These are phyloP conservation scores for Talaromyces sp. DNA, from an alignment of 2,329 filamentous ascomycete species.

Conservation along the genomic window DNA sequence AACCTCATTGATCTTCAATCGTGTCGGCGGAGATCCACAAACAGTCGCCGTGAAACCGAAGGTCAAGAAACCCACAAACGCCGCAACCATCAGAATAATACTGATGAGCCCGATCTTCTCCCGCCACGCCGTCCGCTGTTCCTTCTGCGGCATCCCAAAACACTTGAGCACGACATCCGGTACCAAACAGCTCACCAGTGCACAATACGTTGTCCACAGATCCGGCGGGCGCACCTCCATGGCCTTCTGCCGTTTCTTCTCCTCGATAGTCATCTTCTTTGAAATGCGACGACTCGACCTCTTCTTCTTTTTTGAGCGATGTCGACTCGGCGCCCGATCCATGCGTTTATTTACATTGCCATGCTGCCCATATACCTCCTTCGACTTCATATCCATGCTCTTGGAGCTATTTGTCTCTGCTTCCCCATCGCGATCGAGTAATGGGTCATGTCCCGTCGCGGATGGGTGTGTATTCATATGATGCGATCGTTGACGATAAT, in stretches of 20 bases:
- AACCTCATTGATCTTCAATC: conserved; percentile 82
- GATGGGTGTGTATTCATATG: conserved; percentile 91
- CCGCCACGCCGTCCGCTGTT: conserved; percentile 89
- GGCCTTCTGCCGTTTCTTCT: conserved; percentile 61
- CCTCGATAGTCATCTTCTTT: conserved; percentile 61
- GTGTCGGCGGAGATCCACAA: conserved; percentile 71
- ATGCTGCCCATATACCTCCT: conserved; percentile 35
- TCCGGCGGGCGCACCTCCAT: conserved; percentile 75
- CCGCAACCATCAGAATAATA: conserved; percentile 85
- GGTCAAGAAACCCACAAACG: conserved; percentile 89
- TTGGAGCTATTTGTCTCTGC: conserved; percentile 64
- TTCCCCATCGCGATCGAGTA: conserved; percentile 68
- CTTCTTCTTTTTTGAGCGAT: conserved; percentile 57
- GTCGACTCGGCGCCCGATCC: conserved; percentile 43
- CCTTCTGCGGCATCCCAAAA: conserved; percentile 82
- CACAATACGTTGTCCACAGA: conserved; percentile 94
- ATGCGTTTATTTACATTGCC: conserved; percentile 47
- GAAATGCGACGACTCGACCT: conserved; percentile 68
- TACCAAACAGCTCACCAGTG: conserved; percentile 90
- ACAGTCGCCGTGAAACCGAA: conserved; percentile 94
- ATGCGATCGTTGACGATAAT: conserved; percentile 92
- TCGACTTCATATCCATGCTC: conserved; percentile 58
- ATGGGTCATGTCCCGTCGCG: conserved; percentile 86
- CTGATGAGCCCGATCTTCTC: conserved; percentile 98
- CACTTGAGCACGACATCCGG: conserved; percentile 82